A percentile compares a stretch with the other conserved stretches of the same genome.
phyloP scores from a whole-genome alignment of 768 basidiomycete species.

The Lactarius trivialis region DNA sequence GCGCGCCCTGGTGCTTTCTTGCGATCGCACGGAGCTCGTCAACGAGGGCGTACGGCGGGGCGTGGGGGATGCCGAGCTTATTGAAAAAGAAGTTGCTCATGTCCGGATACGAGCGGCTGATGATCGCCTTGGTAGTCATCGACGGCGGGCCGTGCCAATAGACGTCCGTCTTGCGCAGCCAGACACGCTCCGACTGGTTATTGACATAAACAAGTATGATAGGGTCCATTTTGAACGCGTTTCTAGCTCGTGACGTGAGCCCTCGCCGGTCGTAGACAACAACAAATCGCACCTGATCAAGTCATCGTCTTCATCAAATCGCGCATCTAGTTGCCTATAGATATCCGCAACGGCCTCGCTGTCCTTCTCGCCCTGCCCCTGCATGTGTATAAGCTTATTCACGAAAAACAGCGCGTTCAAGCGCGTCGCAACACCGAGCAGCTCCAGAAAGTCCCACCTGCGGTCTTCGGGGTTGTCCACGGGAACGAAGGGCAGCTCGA shows the following conservation, averaged over 20 bases:
- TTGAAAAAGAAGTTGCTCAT: constrained; percentile 21
- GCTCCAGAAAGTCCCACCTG: constrained; percentile 23
- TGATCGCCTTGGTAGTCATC: constrained; percentile 20
- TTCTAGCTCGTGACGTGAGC: background rate
- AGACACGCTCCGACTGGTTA: constrained; percentile 4
- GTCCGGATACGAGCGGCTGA: constrained; percentile 15
- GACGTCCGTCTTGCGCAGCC: constrained; percentile 17
- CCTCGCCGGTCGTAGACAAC: background rate
- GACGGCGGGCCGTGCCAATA: constrained; percentile 24
- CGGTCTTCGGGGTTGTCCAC: constrained; percentile 21
- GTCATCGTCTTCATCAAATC: constrained; percentile 24
- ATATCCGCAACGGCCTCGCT: constrained; percentile 6
- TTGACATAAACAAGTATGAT: constrained; percentile 17
- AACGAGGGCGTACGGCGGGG: constrained; percentile 18
- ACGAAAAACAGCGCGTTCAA: constrained; percentile 21
- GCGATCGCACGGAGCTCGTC: constrained; percentile 20
- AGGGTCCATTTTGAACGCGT: constrained; percentile 15
- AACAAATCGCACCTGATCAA: constrained; percentile 22
- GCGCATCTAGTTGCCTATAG: constrained; percentile 24
- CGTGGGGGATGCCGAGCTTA: constrained; percentile 18
- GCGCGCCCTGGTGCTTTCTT: background rate
- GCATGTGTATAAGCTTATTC: constrained; percentile 21
- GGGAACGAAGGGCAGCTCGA: constrained; percentile 23
- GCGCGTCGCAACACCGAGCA: constrained; percentile 21
- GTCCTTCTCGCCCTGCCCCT: constrained; percentile 8